Conservation (phyloP, 805 yeast species). For the Hanseniaspora meyeri region DNA sequence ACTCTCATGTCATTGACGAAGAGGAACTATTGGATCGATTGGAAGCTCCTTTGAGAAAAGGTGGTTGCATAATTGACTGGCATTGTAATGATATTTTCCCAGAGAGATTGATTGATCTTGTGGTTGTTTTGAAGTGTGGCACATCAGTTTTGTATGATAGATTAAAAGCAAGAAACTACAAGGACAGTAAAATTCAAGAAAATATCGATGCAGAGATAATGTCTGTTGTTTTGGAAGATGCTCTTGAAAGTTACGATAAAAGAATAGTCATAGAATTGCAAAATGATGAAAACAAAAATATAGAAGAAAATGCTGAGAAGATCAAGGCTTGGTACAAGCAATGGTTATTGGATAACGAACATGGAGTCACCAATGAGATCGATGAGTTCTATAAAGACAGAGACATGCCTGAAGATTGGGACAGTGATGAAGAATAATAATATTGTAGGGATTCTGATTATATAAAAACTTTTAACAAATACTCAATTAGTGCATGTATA, state of each 20-base stretch:
- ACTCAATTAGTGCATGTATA: no score
- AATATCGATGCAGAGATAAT: slow-evolving; percentile 93
- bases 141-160: slow-evolving; percentile 64
- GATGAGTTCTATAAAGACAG: slow-evolving; percentile 16
- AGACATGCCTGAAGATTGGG: not conserved
- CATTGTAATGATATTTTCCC: slow-evolving; percentile 95
- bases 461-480: no score
- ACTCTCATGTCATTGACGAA: slow-evolving; percentile 83
- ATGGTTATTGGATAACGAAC: slow-evolving; percentile 50
- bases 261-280: slow-evolving; percentile 70
- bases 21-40: slow-evolving; percentile 72
- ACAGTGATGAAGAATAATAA: not conserved
- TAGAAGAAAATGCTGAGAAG: slow-evolving; percentile 74
- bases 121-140: slow-evolving; percentile 74
- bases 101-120: slow-evolving; percentile 81
- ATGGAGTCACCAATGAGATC: slow-evolving; percentile 46
- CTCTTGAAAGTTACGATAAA: slow-evolving; percentile 64
- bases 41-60: slow-evolving; percentile 65
- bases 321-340: slow-evolving; percentile 58
- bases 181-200: slow-evolving; percentile 72
- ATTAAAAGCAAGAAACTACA: slow-evolving; percentile 61
- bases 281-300: slow-evolving; percentile 60
- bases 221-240: slow-evolving; percentile 83
- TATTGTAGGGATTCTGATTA: no score
- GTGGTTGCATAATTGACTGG: slow-evolving; percentile 93